phyloP scores from a whole-genome alignment of 352 stramenopile genomes.

The Phytophthora constricta region DNA sequence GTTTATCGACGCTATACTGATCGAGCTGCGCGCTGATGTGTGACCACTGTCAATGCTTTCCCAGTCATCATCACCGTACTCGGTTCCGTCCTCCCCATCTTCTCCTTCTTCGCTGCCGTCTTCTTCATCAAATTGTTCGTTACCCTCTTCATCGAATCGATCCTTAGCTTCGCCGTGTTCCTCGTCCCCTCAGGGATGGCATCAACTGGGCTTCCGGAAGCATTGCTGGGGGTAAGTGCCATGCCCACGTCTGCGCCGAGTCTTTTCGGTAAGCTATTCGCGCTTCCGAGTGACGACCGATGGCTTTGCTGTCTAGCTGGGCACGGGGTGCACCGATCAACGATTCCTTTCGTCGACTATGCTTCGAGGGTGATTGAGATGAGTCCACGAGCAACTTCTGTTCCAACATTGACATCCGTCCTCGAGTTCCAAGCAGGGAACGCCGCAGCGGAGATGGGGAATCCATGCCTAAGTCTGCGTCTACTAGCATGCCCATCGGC shows the following conservation, averaged over 20 bases:
- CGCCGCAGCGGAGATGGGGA: conserved; percentile 6
- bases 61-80: conserved; percentile 26
- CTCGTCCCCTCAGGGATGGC: conserved; percentile 28
- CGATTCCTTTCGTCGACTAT: conserved; percentile 34
- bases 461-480: background rate
- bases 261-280: conserved; percentile 54
- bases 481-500: background rate
- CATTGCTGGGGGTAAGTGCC: conserved; percentile 30
- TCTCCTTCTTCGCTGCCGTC: conserved; percentile 25
- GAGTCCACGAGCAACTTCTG: conserved; percentile 20
- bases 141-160: conserved; percentile 22
- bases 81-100: conserved; percentile 25
- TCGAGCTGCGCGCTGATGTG: conserved; percentile 32
- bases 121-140: conserved; percentile 20
- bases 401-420: conserved; percentile 26
- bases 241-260: conserved; percentile 66
- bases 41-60: conserved; percentile 31
- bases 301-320: conserved; percentile 30
- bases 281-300: conserved; percentile 59
- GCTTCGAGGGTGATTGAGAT: conserved; percentile 14
- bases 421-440: conserved; percentile 20
- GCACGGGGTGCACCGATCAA: conserved; percentile 45
- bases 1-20: conserved; percentile 31
- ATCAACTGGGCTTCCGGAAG: conserved; percentile 20
- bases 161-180: conserved; percentile 28